Percentiles rank a stretch among this genome's conserved stretches.
Evolutionary conservation across 1,139 yeast genomes (phyloP).

Genomic region (Suhomyces bokatorum): DNA sequence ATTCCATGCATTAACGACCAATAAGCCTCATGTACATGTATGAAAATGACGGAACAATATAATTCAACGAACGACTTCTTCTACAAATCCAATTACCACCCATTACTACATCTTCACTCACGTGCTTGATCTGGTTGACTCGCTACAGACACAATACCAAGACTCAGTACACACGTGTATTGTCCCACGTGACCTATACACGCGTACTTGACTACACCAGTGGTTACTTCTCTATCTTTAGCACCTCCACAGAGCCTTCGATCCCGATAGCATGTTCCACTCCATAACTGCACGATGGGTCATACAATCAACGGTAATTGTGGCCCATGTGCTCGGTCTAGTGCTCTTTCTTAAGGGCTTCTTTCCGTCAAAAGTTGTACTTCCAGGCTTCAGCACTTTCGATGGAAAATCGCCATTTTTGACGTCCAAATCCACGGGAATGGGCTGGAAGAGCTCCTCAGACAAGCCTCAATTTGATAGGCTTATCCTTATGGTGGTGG

Average conservation of each 20-base stretch:
- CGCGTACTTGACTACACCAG: not conserved
- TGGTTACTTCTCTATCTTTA: not conserved
- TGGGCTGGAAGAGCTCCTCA: not conserved
- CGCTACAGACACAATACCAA: no score
- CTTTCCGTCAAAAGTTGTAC: slow-evolving; percentile 80
- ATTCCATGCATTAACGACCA: no score
- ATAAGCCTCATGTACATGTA: no score
- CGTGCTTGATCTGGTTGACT: no score
- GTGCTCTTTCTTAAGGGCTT: slow-evolving; percentile 75
- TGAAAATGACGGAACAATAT: not conserved
- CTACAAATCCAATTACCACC: not conserved
- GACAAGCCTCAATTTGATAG: slow-evolving; percentile 58
- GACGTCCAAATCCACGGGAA: slow-evolving; percentile 7
- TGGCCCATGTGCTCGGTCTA: slow-evolving; percentile 48
- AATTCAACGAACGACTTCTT: no score
- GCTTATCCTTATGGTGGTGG: slow-evolving; percentile 81
- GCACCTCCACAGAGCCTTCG: not conserved
- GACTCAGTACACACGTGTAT: not conserved
- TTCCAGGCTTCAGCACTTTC: slow-evolving; percentile 54
- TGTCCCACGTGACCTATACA: not conserved
- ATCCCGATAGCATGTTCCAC: slow-evolving; percentile 3
- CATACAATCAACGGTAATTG: slow-evolving; percentile 8
- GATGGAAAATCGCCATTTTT: slow-evolving; percentile 23
- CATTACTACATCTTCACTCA: no score
- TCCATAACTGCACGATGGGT: slow-evolving; percentile 11